Conservation (phyloP, 768 basidiomycete species). For the Hygrocybe coccinea region DNA sequence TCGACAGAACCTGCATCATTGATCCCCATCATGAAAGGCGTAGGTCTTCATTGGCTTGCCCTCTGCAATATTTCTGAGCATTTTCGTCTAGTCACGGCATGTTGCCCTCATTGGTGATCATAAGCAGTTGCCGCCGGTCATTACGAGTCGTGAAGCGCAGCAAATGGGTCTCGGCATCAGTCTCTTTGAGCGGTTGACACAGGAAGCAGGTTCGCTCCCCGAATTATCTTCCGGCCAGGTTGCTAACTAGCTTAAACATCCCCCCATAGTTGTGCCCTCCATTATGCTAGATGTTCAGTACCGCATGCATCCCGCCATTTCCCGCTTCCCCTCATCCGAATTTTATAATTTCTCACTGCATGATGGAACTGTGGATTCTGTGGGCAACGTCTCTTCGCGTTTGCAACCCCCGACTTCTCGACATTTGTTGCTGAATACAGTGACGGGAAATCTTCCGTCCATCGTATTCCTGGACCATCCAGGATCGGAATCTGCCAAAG, state of each 20-base stretch:
- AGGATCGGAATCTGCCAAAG: slow-evolving; percentile 59
- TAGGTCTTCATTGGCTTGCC: slow-evolving; percentile 39
- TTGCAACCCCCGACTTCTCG: slow-evolving; percentile 61
- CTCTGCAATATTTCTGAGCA: slow-evolving; percentile 1
- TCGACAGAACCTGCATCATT: slow-evolving; percentile 90
- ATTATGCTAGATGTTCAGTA: slow-evolving; percentile 95
- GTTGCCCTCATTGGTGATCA: slow-evolving; percentile 94
- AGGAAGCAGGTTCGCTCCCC: slow-evolving; percentile 68
- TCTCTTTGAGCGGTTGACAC: slow-evolving; percentile 86
- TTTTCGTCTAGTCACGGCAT: slow-evolving; percentile 57
- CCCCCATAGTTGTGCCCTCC: slow-evolving; percentile 63
- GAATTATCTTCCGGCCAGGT: background rate
- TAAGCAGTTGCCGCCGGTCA: slow-evolving; percentile 89
- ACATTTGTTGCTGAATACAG: slow-evolving; percentile 39
- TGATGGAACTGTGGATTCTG: slow-evolving; percentile 68
- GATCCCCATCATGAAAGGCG: slow-evolving; percentile 91
- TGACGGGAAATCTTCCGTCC: slow-evolving; percentile 44
- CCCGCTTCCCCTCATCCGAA: slow-evolving; percentile 76
- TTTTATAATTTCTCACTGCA: slow-evolving; percentile 71
- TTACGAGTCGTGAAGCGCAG: slow-evolving; percentile 70
- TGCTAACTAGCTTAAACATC: slow-evolving; percentile 5
- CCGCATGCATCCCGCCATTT: slow-evolving; percentile 90
- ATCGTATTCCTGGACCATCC: slow-evolving; percentile 82
- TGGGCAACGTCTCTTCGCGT: slow-evolving; percentile 43
- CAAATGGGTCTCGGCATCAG: slow-evolving; percentile 69